These are phyloP conservation scores for Ephemerocybe angulata DNA, from an alignment of 768 basidiomycete genomes.

Conservation along the genomic window DNA sequence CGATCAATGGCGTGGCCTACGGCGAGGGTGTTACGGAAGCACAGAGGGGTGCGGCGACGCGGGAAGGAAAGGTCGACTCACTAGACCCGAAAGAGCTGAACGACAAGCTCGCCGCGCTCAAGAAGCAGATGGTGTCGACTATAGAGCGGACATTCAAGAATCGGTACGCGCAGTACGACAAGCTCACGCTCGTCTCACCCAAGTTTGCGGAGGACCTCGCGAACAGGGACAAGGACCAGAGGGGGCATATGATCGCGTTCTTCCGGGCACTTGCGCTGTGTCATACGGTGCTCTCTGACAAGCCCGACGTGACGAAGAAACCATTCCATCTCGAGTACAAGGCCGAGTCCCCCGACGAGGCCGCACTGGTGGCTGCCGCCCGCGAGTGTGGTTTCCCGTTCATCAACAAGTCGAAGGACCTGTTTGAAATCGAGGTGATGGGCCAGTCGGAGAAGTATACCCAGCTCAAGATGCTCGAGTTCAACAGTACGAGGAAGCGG, in stretches of 20 bases:
- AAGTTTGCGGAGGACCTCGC: constrained; percentile 76
- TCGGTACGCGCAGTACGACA: constrained; percentile 74
- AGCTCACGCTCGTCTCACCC: constrained; percentile 85
- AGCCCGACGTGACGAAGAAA: constrained; percentile 54
- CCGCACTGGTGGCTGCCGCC: constrained; percentile 88
- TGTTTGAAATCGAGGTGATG: constrained; percentile 86
- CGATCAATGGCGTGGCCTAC: constrained; percentile 77
- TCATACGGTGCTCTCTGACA: constrained; percentile 86
- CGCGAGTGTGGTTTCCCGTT: constrained; percentile 94
- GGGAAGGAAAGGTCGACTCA: constrained; percentile 67
- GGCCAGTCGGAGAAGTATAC: constrained; percentile 83
- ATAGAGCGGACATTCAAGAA: constrained; percentile 87
- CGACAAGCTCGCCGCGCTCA: constrained; percentile 58
- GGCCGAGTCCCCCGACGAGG: constrained; percentile 95
- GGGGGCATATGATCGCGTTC: constrained; percentile 70
- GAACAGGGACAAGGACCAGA: constrained; percentile 56
- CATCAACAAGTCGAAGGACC: constrained; percentile 66
- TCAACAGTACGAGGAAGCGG: constrained; percentile 90
- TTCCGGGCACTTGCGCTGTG: constrained; percentile 95
- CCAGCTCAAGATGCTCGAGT: constrained; percentile 81
- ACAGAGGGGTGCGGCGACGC: constrained; percentile 84
- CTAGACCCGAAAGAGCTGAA: constrained; percentile 70
- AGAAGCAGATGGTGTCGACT: constrained; percentile 69
- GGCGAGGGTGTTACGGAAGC: constrained; percentile 97
- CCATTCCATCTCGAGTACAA: constrained; percentile 82